phyloP scores from a whole-genome alignment of 129 eudicot species.

The Helichrysum umbraculigerum region DNA sequence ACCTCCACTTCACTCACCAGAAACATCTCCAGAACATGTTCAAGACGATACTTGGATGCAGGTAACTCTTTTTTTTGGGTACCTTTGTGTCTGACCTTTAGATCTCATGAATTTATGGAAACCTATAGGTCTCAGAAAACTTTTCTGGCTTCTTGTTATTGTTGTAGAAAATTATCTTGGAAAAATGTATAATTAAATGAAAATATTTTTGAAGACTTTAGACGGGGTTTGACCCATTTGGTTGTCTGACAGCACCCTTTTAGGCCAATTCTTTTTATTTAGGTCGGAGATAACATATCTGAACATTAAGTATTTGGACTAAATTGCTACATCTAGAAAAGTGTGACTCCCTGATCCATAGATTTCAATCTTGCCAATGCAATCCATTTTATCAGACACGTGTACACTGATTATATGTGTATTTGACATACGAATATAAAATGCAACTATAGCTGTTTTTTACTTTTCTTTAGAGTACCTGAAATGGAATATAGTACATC shows the following conservation, averaged over 20 bases:
- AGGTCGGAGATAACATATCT: too few species aligned
- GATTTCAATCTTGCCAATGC: neutral
- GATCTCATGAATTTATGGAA: neutral
- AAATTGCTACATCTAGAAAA: too few species aligned
- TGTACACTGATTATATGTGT: neutral
- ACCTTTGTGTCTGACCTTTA: neutral
- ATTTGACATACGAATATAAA: too few species aligned
- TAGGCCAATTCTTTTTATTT: too few species aligned
- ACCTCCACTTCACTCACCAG: slow-evolving; percentile 90
- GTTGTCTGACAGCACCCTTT: too few species aligned
- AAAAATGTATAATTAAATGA: neutral
- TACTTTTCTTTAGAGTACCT: neutral
- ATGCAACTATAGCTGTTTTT: too few species aligned
- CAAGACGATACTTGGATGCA: slow-evolving; percentile 91
- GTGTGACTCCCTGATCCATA: too few species aligned
- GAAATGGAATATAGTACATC: neutral
- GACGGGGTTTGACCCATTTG: neutral
- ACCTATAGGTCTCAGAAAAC: neutral
- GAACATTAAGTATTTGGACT: too few species aligned
- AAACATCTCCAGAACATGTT: slow-evolving; percentile 83
- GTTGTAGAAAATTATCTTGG: neutral
- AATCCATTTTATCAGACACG: neutral
- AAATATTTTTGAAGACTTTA: neutral
- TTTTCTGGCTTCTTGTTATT: neutral
- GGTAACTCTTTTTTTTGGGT: slow-evolving; percentile 35